A percentile compares a stretch with the other conserved stretches of the same genome.
Conservation (phyloP, 148 eudicot species). For the Heliamphora exappendiculata region DNA sequence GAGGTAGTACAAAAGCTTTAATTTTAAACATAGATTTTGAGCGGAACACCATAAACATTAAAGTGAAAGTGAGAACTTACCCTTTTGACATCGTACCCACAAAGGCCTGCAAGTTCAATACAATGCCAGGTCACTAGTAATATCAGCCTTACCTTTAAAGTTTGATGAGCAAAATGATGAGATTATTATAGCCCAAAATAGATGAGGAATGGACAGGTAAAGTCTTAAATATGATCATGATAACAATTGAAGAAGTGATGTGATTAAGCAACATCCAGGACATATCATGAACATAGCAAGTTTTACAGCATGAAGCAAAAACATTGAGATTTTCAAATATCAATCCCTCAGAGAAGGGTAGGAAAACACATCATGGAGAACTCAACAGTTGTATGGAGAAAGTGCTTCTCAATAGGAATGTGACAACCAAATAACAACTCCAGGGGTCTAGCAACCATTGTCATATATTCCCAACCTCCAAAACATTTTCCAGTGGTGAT, state of each 20-base stretch:
- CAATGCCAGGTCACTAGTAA: conserved; percentile 9
- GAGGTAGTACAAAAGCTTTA: conserved; percentile 1
- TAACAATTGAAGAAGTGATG: background rate
- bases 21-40: background rate
- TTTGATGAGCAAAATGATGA: background rate
- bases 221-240: background rate
- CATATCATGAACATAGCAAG: background rate
- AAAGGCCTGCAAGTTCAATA: conserved; percentile 51
- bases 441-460: background rate
- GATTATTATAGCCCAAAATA: background rate
- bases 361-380: no score
- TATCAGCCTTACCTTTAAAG: background rate
- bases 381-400: background rate
- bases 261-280: background rate
- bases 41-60: conserved; percentile 1
- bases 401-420: background rate
- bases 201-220: background rate
- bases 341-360: no score
- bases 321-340: background rate
- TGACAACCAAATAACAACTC: background rate
- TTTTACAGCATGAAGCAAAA: background rate
- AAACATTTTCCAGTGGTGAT: background rate
- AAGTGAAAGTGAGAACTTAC: conserved; percentile 23
- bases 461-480: background rate
- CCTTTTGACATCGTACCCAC: conserved; percentile 60